These are phyloP conservation scores for Globisporangium barbulae DNA, from an alignment of 352 stramenopile genomes.

Conservation along the genomic window DNA sequence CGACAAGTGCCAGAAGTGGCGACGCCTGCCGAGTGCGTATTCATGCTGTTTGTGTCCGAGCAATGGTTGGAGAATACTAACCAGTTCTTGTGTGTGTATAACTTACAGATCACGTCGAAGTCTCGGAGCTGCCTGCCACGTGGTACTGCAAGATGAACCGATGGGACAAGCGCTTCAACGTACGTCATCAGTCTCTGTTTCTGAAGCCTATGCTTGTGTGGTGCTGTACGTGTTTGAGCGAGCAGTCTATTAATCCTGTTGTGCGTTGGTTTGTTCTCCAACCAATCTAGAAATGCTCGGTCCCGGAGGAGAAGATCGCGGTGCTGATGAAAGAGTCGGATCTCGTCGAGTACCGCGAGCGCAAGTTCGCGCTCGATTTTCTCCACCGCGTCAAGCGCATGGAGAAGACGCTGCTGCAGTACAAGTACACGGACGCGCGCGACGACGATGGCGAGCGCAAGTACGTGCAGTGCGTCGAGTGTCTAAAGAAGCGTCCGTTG, in stretches of 20 bases:
- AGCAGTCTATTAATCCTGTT: too few species aligned
- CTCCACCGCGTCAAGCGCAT: conserved; percentile 69
- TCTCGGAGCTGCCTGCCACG: conserved; percentile 61
- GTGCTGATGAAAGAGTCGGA: conserved; percentile 68
- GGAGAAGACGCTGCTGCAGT: conserved; percentile 62
- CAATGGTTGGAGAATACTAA: background rate
- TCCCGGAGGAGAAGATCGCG: conserved; percentile 61
- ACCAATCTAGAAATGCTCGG: conserved; percentile 55
- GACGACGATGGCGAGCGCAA: conserved; percentile 70
- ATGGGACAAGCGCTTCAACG: conserved; percentile 78
- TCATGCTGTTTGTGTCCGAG: conserved; percentile 2
- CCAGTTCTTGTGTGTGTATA: background rate
- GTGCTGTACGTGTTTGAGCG: background rate
- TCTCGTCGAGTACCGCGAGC: conserved; percentile 56
- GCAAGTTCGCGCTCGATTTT: conserved; percentile 65
- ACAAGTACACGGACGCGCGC: conserved; percentile 57
- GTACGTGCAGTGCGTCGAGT: conserved; percentile 67
- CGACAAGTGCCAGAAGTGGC: conserved; percentile 85
- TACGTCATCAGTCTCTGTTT: conserved; percentile 20
- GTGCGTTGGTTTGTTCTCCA: background rate
- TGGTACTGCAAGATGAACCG: conserved; percentile 89
- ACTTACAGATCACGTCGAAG: conserved; percentile 66
- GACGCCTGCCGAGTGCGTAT: conserved; percentile 66
- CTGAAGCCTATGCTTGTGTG: background rate
- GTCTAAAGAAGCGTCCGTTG: conserved; percentile 68